Evolutionary conservation across 1,284 basidiomycete species (phyloP), one percentile per base, ranked within the genome.

Genomic region (Macrocybe sp.): DNA sequence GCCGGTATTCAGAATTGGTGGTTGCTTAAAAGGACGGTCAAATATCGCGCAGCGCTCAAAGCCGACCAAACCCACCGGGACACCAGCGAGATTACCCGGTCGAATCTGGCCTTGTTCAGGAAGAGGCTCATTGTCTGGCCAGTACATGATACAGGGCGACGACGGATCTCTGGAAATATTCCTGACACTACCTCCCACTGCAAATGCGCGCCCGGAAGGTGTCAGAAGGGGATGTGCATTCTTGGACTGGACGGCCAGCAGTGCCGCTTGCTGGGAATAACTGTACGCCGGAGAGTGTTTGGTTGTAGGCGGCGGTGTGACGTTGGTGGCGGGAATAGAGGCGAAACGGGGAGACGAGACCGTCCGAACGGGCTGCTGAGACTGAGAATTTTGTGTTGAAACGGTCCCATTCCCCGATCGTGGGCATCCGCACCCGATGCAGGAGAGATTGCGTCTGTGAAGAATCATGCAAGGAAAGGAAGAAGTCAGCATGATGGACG

Each of bases 1-100:
- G 7, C 90, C 90, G 0, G 90, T 93, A 62, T 93, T 93, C 56
- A 93, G 72, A 61, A 93, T 91, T 41, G 88, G 89, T 11, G 88
- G 88, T 53, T 85, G 86, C 79, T 85, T 60, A 48, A 10, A 44
- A 54, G 46, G 44, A 40, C 48, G 36, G 45, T 50, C 40, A 47
- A 37, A 44, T 48, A 49, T 49, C 45, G 46, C 30, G 35, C 9
- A 43, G 31, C 41, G 42, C 33, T 40, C 31, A 30, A 44, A 37
- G 37, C 33, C 46, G 10, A 47, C 34, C 8, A 40, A 49, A 48
- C 82, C 49, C 61, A 83, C 85, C 48, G 77, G 69, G 29, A 80
- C 57, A 16, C 79, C 79, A 47, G 70, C 64, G 11, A 79, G 63
- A 29, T 58, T 69, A 50, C 69, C 72, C 0, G 85, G 87, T 5